phyloP scores from a whole-genome alignment of 2,329 filamentous ascomycete species.

The Aspergillus brunneoviolaceus region DNA sequence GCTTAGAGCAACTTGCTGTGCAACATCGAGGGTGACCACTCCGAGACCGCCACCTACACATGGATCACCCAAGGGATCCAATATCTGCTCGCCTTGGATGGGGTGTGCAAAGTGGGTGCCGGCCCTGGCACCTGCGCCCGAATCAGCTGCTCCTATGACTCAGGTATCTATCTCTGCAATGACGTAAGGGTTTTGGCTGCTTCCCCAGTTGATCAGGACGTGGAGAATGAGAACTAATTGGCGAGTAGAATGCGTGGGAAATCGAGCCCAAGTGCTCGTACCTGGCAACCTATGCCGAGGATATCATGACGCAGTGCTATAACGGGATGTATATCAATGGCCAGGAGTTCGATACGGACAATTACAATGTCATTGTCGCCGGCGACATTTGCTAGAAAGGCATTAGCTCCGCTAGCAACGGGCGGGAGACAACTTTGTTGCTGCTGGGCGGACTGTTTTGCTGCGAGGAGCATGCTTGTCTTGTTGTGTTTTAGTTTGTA shows the following conservation, averaged over 20 bases:
- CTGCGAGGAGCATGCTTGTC: no score
- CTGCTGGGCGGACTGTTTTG: no score
- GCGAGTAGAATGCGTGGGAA: neutral
- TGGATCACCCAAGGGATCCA: neutral
- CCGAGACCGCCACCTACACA: neutral
- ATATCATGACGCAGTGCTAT: neutral
- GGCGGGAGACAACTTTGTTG: no score
- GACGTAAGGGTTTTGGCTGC: neutral
- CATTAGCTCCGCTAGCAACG: neutral
- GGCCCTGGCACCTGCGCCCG: neutral
- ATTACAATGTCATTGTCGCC: neutral
- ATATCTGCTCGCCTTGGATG: neutral
- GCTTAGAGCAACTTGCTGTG: neutral
- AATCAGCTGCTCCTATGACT: slow-evolving; percentile 3
- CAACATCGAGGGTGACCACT: neutral
- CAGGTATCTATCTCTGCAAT: slow-evolving; percentile 1
- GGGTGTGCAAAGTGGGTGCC: neutral
- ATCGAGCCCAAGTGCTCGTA: neutral
- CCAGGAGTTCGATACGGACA: slow-evolving; percentile 1
- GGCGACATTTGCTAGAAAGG: neutral
- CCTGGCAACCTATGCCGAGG: neutral
- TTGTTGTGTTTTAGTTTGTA: no score
- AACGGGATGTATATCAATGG: neutral
- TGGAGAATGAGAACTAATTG: neutral
- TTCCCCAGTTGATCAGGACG: no score